Evolutionary conservation across 169 alveolate species (phyloP).

Genomic region (Plasmodium knowlesi): DNA sequence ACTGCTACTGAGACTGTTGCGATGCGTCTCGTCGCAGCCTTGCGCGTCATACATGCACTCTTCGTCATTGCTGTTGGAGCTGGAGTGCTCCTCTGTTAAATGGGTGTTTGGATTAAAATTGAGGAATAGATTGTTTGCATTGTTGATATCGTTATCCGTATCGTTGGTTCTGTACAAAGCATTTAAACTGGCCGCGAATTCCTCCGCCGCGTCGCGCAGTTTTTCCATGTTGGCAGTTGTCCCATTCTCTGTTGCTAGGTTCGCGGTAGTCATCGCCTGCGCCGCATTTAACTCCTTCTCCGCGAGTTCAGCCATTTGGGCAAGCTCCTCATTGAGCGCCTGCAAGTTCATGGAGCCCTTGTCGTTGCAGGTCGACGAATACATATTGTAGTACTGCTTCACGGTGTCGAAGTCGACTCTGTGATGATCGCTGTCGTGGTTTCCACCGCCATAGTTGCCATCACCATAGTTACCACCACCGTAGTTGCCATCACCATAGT

Average conservation of each 20-base stretch:
- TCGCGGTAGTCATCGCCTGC: background rate
- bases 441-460: background rate
- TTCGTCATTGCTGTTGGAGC: background rate
- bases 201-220: background rate
- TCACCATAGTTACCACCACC: background rate
- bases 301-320: background rate
- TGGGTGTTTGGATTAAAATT: background rate
- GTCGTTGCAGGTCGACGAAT: slow-evolving; percentile 6
- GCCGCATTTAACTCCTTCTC: background rate
- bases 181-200: background rate
- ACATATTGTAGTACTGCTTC: slow-evolving; percentile 44
- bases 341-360: background rate
- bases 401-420: slow-evolving; percentile 22
- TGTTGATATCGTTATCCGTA: background rate
- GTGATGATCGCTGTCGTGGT: background rate
- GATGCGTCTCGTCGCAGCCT: background rate
- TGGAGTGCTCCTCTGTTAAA: slow-evolving; percentile 9
- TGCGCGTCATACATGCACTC: background rate
- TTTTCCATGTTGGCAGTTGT: background rate
- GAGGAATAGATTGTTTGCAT: slow-evolving; percentile 16
- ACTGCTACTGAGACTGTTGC: background rate
- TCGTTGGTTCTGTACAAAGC: slow-evolving; percentile 3
- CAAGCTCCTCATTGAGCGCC: background rate
- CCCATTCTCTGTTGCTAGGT: background rate
- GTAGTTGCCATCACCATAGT: background rate